These are phyloP conservation scores for Pestalotiopsis sp. DNA, from an alignment of 2,329 filamentous ascomycete species.

Conservation along the genomic window DNA sequence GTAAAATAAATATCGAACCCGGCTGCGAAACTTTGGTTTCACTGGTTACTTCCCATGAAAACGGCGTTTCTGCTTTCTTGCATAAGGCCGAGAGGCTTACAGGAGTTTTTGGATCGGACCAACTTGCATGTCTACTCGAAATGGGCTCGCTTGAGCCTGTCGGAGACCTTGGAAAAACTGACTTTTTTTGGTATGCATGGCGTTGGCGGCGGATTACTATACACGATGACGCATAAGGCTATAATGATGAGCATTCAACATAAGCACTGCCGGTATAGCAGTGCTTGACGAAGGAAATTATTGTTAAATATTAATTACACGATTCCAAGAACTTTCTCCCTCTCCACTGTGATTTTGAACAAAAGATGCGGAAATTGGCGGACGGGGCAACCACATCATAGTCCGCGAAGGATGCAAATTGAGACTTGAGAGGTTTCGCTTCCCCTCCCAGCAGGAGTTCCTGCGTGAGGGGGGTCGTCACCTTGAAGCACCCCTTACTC, in stretches of 20 bases:
- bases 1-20: constrained; percentile 25
- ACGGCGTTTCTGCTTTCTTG: background rate
- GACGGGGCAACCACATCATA: too few species aligned
- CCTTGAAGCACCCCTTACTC: background rate
- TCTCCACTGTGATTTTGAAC: too few species aligned
- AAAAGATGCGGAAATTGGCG: too few species aligned
- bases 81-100: background rate
- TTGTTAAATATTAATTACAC: background rate
- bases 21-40: too few species aligned
- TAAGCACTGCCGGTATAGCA: background rate
- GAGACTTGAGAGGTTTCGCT: background rate
- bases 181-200: background rate
- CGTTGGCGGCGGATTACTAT: background rate
- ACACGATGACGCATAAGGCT: background rate
- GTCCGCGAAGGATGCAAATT: background rate
- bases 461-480: background rate
- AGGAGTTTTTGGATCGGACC: background rate
- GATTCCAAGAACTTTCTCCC: background rate
- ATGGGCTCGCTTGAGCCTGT: background rate
- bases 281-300: background rate
- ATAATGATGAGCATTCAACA: background rate
- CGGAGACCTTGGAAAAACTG: background rate
- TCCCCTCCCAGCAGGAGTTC: background rate
- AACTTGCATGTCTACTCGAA: background rate
- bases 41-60: background rate